Conservation (phyloP, 1,139 yeast genomes). For the Pichia sp. region DNA sequence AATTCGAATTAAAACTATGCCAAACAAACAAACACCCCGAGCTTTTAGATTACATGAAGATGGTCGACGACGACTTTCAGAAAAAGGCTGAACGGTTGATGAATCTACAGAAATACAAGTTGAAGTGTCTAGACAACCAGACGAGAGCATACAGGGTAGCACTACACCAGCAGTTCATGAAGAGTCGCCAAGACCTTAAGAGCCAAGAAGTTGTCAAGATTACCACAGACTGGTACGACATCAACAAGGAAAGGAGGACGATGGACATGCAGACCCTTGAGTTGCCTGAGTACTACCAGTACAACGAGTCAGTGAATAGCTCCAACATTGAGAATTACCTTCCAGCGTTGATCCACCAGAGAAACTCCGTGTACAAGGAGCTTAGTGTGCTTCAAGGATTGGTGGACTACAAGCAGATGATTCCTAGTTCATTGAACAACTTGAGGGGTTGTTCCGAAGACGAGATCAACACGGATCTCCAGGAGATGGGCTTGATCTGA, state of each 20-base stretch:
- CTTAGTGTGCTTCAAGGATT: conserved; percentile 56
- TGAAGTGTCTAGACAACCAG: conserved; percentile 73
- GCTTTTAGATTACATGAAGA: conserved; percentile 49
- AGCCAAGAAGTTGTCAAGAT: conserved; percentile 64
- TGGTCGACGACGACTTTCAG: conserved; percentile 66
- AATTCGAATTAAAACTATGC: conserved; percentile 83
- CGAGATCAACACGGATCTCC: conserved; percentile 60
- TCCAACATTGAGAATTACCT: conserved; percentile 25
- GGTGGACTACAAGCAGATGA: conserved; percentile 45
- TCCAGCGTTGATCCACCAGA: conserved; percentile 47
- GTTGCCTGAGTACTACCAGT: conserved; percentile 34
- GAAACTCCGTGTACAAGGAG: conserved; percentile 53
- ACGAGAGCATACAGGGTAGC: conserved; percentile 76
- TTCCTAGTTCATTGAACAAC: conserved; percentile 57
- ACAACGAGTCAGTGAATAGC: conserved; percentile 26
- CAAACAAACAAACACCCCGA: conserved; percentile 91
- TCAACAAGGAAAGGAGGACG: conserved; percentile 82
- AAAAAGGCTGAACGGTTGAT: conserved; percentile 65
- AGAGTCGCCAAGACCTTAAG: conserved; percentile 65
- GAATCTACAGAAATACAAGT: conserved; percentile 64
- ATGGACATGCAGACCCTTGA: conserved; percentile 61
- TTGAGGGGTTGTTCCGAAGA: conserved; percentile 53
- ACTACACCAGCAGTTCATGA: conserved; percentile 80
- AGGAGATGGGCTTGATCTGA: conserved; percentile 30
- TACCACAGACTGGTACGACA: conserved; percentile 87